phyloP scores from a whole-genome alignment of 225 moss, liverwort and hornwort genomes.

The Anthoceros angustus region DNA sequence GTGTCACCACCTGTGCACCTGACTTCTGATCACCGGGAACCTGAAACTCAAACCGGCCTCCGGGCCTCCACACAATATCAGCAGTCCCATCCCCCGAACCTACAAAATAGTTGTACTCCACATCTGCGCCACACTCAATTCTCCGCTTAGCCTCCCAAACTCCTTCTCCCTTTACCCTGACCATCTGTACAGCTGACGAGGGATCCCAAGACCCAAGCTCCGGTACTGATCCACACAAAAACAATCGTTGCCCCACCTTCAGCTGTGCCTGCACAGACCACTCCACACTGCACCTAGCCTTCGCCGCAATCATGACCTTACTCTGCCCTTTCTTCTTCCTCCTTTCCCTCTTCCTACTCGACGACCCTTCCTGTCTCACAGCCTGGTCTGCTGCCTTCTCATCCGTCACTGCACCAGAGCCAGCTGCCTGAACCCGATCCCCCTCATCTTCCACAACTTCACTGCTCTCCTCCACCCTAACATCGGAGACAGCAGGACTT shows the following conservation, averaged over 20 bases:
- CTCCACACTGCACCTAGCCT: neutral
- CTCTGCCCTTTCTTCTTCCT: neutral
- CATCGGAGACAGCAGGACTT: too few relatives aligned
- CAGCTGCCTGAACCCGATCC: too few relatives aligned
- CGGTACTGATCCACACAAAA: neutral
- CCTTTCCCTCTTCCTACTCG: neutral
- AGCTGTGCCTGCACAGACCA: conserved; percentile 5
- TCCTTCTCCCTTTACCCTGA: neutral
- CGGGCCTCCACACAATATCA: conserved; percentile 4
- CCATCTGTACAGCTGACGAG: neutral
- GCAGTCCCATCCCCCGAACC: conserved; percentile 1
- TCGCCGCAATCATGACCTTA: neutral
- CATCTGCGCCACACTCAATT: neutral
- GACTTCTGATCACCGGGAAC: neutral
- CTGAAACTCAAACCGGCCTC: neutral
- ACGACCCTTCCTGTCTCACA: neutral
- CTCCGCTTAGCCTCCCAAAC: neutral
- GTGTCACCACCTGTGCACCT: neutral
- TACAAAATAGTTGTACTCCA: conserved; percentile 2
- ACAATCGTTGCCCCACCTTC: conserved; percentile 1
- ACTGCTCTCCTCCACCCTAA: too few relatives aligned
- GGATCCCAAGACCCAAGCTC: neutral
- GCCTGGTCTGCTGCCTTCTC: too few relatives aligned
- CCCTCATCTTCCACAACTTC: too few relatives aligned
- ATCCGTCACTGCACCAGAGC: too few relatives aligned